A percentile compares a stretch with the other conserved stretches of the same genome.
Conservation (phyloP, 2,329 filamentous ascomycete genomes). For the Incumbomyces delicatus region DNA sequence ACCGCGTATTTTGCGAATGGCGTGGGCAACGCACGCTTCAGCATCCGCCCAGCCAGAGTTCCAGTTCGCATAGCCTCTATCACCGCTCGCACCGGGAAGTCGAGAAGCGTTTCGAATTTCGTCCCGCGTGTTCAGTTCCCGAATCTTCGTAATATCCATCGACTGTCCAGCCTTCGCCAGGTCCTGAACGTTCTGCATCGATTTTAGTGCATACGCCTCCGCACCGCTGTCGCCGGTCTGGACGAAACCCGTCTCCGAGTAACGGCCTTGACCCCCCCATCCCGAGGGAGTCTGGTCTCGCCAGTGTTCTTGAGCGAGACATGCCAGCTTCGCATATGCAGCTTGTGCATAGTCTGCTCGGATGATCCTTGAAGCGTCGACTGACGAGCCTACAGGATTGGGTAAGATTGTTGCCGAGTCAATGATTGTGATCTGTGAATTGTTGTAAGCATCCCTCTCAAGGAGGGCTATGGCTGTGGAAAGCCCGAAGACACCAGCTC, state of each 20-base stretch:
- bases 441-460: constrained; percentile 33
- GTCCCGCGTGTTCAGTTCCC: constrained; percentile 6
- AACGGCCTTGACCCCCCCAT: constrained; percentile 35
- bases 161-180: constrained; percentile 21
- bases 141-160: constrained; percentile 3
- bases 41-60: constrained; percentile 39
- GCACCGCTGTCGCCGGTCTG: constrained; percentile 26
- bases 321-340: constrained; percentile 65
- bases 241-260: constrained; percentile 35
- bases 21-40: constrained; percentile 31
- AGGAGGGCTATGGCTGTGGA: constrained; percentile 62
- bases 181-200: constrained; percentile 14
- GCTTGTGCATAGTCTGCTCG: constrained; percentile 71
- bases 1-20: constrained; percentile 24
- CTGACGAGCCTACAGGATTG: constrained; percentile 48
- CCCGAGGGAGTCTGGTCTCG: constrained; percentile 13
- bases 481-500: constrained; percentile 58
- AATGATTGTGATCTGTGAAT: constrained; percentile 44
- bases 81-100: constrained; percentile 14
- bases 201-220: constrained; percentile 11
- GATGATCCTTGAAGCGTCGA: constrained; percentile 54
- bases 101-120: constrained; percentile 15
- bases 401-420: constrained; percentile 47
- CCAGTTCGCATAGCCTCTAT: constrained; percentile 37
- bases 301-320: constrained; percentile 48